Base-by-base conservation (phyloP, 2,329 filamentous ascomycete genomes). In the Aspergillus sp. region DNA sequence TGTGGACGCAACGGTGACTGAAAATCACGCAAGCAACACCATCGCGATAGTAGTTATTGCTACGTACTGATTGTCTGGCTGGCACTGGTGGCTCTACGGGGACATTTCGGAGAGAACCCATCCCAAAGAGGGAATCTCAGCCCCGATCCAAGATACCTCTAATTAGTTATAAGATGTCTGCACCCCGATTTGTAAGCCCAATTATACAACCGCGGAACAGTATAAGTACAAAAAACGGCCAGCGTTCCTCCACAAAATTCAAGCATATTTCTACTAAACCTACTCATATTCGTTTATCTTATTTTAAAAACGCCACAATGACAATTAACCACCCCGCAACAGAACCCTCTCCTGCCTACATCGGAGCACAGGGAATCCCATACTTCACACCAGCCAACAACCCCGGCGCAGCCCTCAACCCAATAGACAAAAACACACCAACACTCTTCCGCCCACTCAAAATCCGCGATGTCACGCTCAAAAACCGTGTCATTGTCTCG, bases 341-440 rank as follows among this genome's bases (percentile, higher is more conserved):
- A 17, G 55, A 49, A 1, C 39, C 58, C n/a, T 58, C 62, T 15
- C 56, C 62, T 30, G 24, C 58, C 13, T 48, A 56, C 43, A 38
- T 34, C 4, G 41, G 38, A 4, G 54, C 63, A 7, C 3, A 48
- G 6, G 20, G 51, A 12, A 56, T 61, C 13, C 72, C 79, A 11
- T 75, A 71, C 61, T 76, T 70, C 59, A 73, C 72, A 3, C 72
- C 73, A 15, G 62, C 65, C 55, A 73, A 75, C 59, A 69, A 72
- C 53, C 69, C 65, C 6, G 72, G 71, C n/a, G 70, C 69, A 15
- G 71, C 74, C 30, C 57, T 74, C 12, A 64, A 72, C 48, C 69
- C 71, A 65, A 66, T 85, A 0, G 51, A 17, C 30, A 48, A 48
- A 20, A 22, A 11, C 12, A 56, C 53, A 32, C 53, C 47, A 5